phyloP scores from a whole-genome alignment of 2,329 filamentous ascomycete genomes.

The Rhynchosporium graminicola region DNA sequence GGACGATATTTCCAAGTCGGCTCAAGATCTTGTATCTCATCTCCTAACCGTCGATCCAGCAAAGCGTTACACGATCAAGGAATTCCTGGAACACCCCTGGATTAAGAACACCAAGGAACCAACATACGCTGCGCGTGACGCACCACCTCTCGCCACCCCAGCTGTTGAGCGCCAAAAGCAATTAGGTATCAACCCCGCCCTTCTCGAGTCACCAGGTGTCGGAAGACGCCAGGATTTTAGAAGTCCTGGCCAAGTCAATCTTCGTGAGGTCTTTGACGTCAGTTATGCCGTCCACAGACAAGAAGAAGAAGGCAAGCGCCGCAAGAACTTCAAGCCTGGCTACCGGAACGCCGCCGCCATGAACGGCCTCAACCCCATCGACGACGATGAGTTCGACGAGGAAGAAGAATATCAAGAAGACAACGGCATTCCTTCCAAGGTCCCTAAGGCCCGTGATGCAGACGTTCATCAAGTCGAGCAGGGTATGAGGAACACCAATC shows the following conservation, averaged over 20 bases:
- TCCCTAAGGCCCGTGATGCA: slow-evolving; percentile 64
- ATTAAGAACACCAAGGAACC: slow-evolving; percentile 71
- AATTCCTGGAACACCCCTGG: slow-evolving; percentile 96
- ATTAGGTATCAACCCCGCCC: slow-evolving; percentile 53
- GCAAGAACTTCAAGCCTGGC: slow-evolving; percentile 78
- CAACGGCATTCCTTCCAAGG: slow-evolving; percentile 57
- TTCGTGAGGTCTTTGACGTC: slow-evolving; percentile 96
- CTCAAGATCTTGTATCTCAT: slow-evolving; percentile 91
- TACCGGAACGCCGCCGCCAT: slow-evolving; percentile 65
- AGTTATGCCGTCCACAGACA: slow-evolving; percentile 97
- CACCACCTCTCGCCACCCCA: slow-evolving; percentile 71
- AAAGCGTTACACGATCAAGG: slow-evolving; percentile 87
- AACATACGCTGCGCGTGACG: slow-evolving; percentile 67
- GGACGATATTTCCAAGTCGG: slow-evolving; percentile 96
- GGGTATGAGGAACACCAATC: slow-evolving; percentile 80
- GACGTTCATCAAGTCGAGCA: slow-evolving; percentile 76
- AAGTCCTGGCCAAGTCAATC: slow-evolving; percentile 89
- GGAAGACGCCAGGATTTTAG: slow-evolving; percentile 87
- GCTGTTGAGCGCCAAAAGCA: slow-evolving; percentile 45
- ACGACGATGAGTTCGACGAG: slow-evolving; percentile 67
- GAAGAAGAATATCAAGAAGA: slow-evolving; percentile 61
- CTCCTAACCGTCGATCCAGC: slow-evolving; percentile 92
- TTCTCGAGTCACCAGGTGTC: slow-evolving; percentile 56
- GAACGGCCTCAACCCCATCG: slow-evolving; percentile 63
- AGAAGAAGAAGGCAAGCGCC: slow-evolving; percentile 91